phyloP scores from a whole-genome alignment of 1,139 yeast species.

The Diutina scorzettiae region DNA sequence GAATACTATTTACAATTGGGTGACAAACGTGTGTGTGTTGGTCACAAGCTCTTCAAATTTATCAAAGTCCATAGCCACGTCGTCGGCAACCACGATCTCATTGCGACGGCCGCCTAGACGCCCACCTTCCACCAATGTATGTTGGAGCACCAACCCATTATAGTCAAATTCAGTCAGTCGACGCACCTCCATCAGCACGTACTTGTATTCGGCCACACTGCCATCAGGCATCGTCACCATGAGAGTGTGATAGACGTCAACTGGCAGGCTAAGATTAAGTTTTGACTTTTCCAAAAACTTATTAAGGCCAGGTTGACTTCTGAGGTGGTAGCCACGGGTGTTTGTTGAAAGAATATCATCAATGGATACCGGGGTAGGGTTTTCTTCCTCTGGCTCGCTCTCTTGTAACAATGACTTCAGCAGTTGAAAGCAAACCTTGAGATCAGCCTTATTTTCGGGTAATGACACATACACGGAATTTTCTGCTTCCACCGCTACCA shows the following conservation, averaged over 20 bases:
- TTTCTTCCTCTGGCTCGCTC: too few species aligned
- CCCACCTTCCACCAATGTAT: conserved; percentile 1
- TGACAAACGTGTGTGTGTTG: not conserved
- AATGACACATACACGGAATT: not conserved
- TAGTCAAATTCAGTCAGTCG: conserved; percentile 1
- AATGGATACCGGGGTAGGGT: not conserved
- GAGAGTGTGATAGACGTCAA: not conserved
- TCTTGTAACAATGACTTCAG: not conserved
- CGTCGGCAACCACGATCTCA: not conserved
- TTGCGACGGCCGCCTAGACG: not conserved
- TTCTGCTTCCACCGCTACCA: not conserved
- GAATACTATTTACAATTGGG: not conserved
- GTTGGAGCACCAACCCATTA: not conserved
- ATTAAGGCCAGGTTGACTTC: not conserved
- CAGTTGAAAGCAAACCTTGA: not conserved
- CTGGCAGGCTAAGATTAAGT: not conserved
- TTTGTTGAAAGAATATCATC: not conserved
- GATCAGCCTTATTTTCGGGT: not conserved
- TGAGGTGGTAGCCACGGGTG: not conserved
- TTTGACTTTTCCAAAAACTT: not conserved
- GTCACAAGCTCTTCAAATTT: not conserved
- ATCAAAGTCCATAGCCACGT: not conserved
- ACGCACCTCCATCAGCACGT: conserved; percentile 1
- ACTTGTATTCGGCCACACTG: not conserved
- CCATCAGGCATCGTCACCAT: not conserved